Evolutionary conservation across 352 stramenopile species (phyloP), one percentile per base, ranked within the genome.

Genomic region (Globisporangium ultimum): DNA sequence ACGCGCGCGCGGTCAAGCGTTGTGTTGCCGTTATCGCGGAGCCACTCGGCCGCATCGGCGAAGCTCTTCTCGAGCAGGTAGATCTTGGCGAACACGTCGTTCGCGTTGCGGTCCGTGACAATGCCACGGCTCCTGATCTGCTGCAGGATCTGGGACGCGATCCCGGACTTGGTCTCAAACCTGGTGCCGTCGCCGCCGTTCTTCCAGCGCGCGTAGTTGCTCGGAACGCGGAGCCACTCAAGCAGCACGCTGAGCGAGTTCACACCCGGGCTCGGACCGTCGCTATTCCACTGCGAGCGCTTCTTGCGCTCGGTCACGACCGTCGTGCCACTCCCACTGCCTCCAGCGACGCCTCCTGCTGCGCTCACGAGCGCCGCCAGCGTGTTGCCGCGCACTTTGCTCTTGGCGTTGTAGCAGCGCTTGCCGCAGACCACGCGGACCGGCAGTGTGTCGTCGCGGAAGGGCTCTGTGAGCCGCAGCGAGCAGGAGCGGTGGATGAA

Each of bases 1-100:
- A 64, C 41, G 15, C 24, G 36, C 9, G 58, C 17, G 4, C 42
- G 32, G 20, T 64, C 50, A 41, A 43, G 14, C 20, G 24, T 7
- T 0, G 28, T 36, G 28, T 58, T 17, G 49, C 52, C 41, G 34
- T 58, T 64, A 13, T 47, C 50, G 12, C 41, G 42, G 5, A 64
- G 42, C 50, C 50, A 64, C 17, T 58, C 58, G 11, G 42, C 45
- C 20, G 50, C 58, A 17, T 64, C 58, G 5, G 58, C 42, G 18
- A 64, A 64, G 43, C 58, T 58, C 50, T 64, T 64, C 43, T 64
- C 58, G 50, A 64, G 58, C 50, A 58, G 50, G 42, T 64, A 64
- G 58, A 64, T 64, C 50, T 64, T 64, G 41, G 58, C 58, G 24
- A 64, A 64, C 41, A 64, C 58, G 58, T 64, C 58, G 50, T 64